Evolutionary conservation across 2,329 filamentous ascomycete species (phyloP).

Genomic region (Geosmithia morbida): DNA sequence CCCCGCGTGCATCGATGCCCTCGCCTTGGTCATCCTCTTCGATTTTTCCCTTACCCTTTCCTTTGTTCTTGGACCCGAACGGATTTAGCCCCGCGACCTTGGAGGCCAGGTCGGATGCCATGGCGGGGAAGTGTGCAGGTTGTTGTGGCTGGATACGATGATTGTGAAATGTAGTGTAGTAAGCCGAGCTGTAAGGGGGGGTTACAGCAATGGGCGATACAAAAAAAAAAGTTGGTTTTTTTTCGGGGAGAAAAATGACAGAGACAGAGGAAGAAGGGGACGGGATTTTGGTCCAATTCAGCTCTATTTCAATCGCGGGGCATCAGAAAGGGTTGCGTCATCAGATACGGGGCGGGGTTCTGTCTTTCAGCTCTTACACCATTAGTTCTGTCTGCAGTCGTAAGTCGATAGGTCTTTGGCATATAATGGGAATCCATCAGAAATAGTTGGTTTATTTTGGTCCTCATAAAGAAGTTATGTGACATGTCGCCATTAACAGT

Average conservation of each 20-base stretch:
- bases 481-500: no score
- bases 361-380: neutral
- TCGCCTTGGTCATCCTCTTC: conserved; percentile 20
- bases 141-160: no score
- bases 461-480: neutral
- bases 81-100: conserved; percentile 15
- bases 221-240: no score
- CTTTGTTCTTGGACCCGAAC: conserved; percentile 7
- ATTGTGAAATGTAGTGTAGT: no score
- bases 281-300: neutral
- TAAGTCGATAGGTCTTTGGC: neutral
- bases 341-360: neutral
- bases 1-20: conserved; percentile 18
- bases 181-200: no score
- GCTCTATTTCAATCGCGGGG: neutral
- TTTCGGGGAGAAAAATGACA: neutral
- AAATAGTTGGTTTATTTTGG: neutral
- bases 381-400: neutral
- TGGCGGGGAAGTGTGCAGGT: neutral
- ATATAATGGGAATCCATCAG: neutral
- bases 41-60: conserved; percentile 4
- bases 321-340: neutral
- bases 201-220: no score
- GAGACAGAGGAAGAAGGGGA: neutral
- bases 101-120: conserved; percentile 9